Evolutionary conservation across 2,329 filamentous ascomycete genomes (phyloP).

Genomic region (Cladosporium oxysporum): DNA sequence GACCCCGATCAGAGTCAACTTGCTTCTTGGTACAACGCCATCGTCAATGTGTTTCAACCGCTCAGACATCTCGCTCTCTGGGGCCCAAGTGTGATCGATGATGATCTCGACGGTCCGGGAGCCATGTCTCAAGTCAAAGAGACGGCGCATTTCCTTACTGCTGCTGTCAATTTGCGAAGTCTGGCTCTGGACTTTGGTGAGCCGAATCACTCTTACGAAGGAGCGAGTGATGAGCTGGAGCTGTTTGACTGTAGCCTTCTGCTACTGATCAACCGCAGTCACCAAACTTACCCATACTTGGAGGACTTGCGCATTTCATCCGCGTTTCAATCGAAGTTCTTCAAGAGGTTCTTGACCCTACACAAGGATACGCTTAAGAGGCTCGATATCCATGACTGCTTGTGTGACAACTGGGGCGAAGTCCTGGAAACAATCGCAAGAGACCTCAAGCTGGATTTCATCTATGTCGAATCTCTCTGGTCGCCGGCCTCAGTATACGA

Average conservation of each 20-base stretch:
- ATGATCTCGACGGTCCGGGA: background rate
- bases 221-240: background rate
- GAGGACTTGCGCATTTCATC: background rate
- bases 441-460: background rate
- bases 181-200: constrained; percentile 6
- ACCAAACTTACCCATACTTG: background rate
- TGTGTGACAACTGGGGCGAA: constrained; percentile 2
- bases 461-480: constrained; percentile 1
- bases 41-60: background rate
- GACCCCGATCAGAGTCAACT: background rate
- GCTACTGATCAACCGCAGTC: background rate
- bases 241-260: background rate
- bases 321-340: background rate
- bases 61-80: background rate
- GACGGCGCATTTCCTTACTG: background rate
- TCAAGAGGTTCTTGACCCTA: background rate
- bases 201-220: background rate
- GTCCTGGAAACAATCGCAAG: background rate
- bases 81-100: background rate
- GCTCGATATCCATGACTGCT: background rate
- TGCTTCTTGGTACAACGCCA: background rate
- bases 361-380: background rate
- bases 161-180: background rate
- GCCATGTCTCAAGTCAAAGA: background rate
- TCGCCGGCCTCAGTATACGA: too few relatives aligned